These are phyloP conservation scores for Metarhizium anisopliae DNA, from an alignment of 2,329 filamentous ascomycete genomes.

Conservation along the genomic window DNA sequence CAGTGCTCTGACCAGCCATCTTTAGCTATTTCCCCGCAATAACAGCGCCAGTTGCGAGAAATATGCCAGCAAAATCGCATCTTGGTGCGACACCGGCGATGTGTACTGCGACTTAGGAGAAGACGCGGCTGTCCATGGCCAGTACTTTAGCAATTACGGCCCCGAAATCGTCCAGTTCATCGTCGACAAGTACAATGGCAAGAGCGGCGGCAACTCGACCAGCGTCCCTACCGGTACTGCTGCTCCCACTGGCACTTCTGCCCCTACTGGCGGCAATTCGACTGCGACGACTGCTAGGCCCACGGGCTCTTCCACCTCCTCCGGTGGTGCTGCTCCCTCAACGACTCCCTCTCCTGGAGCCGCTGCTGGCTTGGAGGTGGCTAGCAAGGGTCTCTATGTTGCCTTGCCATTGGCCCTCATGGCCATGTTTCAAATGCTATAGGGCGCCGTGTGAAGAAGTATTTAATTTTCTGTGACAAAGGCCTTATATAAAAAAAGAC, in stretches of 20 bases:
- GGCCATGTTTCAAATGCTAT: constrained; percentile 2
- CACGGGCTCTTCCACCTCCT: background rate
- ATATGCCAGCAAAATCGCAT: constrained; percentile 26
- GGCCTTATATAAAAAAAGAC: background rate
- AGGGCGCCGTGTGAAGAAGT: background rate
- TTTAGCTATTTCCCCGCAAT: constrained; percentile 28
- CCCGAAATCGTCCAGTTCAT: constrained; percentile 26
- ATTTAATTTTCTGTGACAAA: background rate
- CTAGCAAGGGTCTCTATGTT: constrained; percentile 2
- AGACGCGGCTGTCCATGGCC: constrained; percentile 20
- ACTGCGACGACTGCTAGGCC: background rate
- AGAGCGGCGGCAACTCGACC: constrained; percentile 2
- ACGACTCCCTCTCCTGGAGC: background rate
- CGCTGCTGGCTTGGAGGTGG: background rate
- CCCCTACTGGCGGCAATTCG: background rate
- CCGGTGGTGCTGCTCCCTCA: constrained; percentile 1
- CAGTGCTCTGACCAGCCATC: background rate
- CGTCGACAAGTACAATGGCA: constrained; percentile 18
- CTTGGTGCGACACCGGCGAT: constrained; percentile 34
- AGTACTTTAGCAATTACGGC: constrained; percentile 27
- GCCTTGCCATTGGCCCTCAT: constrained; percentile 1
- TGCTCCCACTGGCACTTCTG: background rate
- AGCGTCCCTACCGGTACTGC: constrained; percentile 1
- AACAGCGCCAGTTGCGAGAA: constrained; percentile 24
- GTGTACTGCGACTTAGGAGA: constrained; percentile 28